Evolutionary conservation across 2,329 filamentous ascomycete species (phyloP).

Genomic region (Drechslerella coelobrocha): DNA sequence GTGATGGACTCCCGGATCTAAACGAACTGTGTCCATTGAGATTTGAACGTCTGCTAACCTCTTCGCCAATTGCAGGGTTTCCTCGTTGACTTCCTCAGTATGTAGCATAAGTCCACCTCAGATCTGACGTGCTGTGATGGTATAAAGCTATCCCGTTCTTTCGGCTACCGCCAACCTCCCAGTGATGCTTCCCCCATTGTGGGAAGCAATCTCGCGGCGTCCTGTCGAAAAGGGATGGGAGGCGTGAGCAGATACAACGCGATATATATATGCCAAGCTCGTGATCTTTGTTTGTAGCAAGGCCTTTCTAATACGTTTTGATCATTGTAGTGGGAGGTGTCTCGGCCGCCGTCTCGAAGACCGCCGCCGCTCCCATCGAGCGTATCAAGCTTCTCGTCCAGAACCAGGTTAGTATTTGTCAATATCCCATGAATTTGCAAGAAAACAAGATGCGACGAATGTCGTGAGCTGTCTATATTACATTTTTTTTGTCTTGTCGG

Average conservation of each 20-base stretch:
- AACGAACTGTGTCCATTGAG: neutral
- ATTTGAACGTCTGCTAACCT: slow-evolving; percentile 34
- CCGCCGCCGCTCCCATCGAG: slow-evolving; percentile 99
- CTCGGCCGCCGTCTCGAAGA: slow-evolving; percentile 99
- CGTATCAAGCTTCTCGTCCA: slow-evolving; percentile 99
- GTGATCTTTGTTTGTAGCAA: slow-evolving; percentile 44
- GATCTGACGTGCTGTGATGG: slow-evolving; percentile 1
- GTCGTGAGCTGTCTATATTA: neutral
- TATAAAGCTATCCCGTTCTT: slow-evolving; percentile 26
- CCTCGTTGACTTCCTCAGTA: slow-evolving; percentile 50
- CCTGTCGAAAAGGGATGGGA: slow-evolving; percentile 9
- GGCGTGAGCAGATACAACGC: slow-evolving; percentile 26
- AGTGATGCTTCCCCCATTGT: slow-evolving; percentile 91
- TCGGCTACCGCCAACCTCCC: slow-evolving; percentile 2
- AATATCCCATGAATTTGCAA: slow-evolving; percentile 1
- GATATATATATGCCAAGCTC: neutral
- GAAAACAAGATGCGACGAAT: neutral
- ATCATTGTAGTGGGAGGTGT: slow-evolving; percentile 90
- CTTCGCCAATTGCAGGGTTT: slow-evolving; percentile 28
- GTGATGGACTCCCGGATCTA: slow-evolving; percentile 4
- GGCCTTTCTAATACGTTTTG: slow-evolving; percentile 50
- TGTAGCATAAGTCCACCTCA: slow-evolving; percentile 17
- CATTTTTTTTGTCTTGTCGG: neutral
- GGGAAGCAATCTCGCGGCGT: slow-evolving; percentile 61
- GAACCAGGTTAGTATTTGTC: slow-evolving; percentile 83